Evolutionary conservation across 2,329 filamentous ascomycete genomes (phyloP).

Genomic region (Aspergillus tamarii): DNA sequence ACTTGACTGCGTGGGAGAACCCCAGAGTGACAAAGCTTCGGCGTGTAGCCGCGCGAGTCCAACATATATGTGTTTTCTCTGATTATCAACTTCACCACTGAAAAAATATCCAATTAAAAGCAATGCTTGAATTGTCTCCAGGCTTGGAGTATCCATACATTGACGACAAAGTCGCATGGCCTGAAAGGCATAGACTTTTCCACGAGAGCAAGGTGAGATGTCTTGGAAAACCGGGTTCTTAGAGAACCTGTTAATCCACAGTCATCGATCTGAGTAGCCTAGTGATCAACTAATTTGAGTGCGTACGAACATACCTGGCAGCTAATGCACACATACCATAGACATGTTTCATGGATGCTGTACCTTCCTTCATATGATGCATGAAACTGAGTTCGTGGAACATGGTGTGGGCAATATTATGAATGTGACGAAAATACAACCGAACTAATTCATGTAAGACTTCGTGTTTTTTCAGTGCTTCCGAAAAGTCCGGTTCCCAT

Average conservation of each 20-base stretch:
- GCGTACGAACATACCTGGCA: slow-evolving; percentile 19
- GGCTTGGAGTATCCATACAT: slow-evolving; percentile 17
- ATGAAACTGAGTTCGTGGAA: slow-evolving; percentile 27
- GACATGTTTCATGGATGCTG: slow-evolving; percentile 20
- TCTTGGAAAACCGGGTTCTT: slow-evolving; percentile 16
- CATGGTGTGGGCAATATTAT: slow-evolving; percentile 28
- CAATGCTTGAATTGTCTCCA: slow-evolving; percentile 24
- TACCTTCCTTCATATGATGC: slow-evolving; percentile 20
- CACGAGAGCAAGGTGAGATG: slow-evolving; percentile 19
- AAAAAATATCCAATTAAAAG: slow-evolving; percentile 24
- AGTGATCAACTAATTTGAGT: background rate
- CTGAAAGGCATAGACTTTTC: slow-evolving; percentile 16
- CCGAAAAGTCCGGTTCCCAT: background rate
- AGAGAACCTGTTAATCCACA: slow-evolving; percentile 18
- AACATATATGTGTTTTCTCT: slow-evolving; percentile 26
- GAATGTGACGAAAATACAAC: slow-evolving; percentile 27
- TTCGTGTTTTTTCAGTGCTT: slow-evolving; percentile 8
- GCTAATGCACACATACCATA: slow-evolving; percentile 28
- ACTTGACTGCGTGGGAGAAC: background rate
- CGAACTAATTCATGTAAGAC: slow-evolving; percentile 20
- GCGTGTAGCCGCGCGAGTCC: slow-evolving; percentile 26
- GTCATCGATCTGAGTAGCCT: slow-evolving; percentile 1
- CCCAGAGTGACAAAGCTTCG: slow-evolving; percentile 17
- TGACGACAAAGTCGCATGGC: slow-evolving; percentile 19
- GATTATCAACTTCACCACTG: slow-evolving; percentile 22